phyloP scores from a whole-genome alignment of 148 eudicot genomes.

The Chenopodium quinoa region DNA sequence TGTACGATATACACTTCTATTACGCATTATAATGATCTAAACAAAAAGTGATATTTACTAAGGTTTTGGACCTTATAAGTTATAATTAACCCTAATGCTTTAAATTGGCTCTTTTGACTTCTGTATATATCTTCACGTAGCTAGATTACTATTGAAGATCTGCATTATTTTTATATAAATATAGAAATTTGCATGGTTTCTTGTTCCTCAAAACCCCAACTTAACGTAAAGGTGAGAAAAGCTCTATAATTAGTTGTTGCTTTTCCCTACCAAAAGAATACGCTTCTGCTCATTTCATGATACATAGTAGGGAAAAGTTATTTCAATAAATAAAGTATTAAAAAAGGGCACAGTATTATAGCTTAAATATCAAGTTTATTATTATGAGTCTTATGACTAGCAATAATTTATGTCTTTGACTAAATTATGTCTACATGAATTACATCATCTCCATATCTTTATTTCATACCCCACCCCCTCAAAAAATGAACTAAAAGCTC shows the following conservation, averaged over 20 bases:
- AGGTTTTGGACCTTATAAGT: too few species aligned
- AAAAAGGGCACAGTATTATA: slow-evolving; percentile 20
- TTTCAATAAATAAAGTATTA: slow-evolving; percentile 12
- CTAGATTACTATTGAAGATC: neutral
- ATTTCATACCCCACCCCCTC: neutral
- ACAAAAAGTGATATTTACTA: too few species aligned
- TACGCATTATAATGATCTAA: too few species aligned
- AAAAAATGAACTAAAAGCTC: neutral
- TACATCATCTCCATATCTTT: slow-evolving; percentile 6
- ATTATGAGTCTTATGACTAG: slow-evolving; percentile 6
- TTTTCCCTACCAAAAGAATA: neutral
- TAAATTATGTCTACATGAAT: neutral
- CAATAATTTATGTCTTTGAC: slow-evolving; percentile 19
- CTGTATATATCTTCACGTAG: neutral
- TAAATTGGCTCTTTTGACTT: neutral
- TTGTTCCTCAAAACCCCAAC: neutral
- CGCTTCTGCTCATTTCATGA: neutral
- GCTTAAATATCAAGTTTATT: slow-evolving; percentile 27
- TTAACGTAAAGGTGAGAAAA: neutral
- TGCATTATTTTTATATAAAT: too few species aligned
- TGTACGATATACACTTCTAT: too few species aligned
- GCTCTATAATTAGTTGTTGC: slow-evolving; percentile 13
- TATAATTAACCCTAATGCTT: too few species aligned
- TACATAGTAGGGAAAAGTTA: neutral
- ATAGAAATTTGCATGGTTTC: slow-evolving; percentile 8